Percentiles rank a stretch among this genome's conserved stretches.
Evolutionary conservation across 805 yeast genomes (phyloP).

Genomic region (Ogataea minuta): DNA sequence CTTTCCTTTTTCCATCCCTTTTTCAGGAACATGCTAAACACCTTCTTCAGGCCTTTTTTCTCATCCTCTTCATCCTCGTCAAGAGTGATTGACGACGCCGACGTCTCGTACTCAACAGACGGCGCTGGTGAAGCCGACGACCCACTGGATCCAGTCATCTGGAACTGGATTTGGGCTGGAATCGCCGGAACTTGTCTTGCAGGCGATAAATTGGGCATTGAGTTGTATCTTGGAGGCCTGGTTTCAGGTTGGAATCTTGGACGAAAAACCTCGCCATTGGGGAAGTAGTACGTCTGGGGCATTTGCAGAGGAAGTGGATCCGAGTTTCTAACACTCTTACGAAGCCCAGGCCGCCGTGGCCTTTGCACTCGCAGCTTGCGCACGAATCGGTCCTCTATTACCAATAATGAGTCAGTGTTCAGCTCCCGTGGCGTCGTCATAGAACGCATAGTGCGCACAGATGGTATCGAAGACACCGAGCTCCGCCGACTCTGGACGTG

Average conservation of each 20-base stretch:
- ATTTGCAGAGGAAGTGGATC: no score
- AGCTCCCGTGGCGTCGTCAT: conserved; percentile 30
- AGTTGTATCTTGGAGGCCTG: conserved; percentile 35
- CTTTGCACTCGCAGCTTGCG: conserved; percentile 35
- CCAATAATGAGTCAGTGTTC: conserved; percentile 40
- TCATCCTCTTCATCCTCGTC: conserved; percentile 10
- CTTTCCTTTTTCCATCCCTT: neutral
- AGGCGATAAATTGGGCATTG: conserved; percentile 15
- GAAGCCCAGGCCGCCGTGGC: conserved; percentile 5
- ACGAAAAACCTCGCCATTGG: conserved; percentile 53
- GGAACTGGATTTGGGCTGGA: conserved; percentile 13
- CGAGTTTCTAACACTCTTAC: no score
- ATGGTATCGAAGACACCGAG: conserved; percentile 35
- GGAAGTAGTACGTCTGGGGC: conserved; percentile 36
- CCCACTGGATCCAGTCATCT: conserved; percentile 15
- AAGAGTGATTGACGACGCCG: conserved; percentile 23
- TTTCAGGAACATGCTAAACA: conserved; percentile 3
- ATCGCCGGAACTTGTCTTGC: conserved; percentile 5
- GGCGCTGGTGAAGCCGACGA: conserved; percentile 25
- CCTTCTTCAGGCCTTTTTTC: conserved; percentile 1
- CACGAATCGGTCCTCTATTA: conserved; percentile 39
- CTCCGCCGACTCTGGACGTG: conserved; percentile 30
- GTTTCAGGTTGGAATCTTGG: conserved; percentile 43
- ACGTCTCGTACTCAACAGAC: conserved; percentile 22
- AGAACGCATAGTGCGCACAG: conserved; percentile 11